phyloP scores from a whole-genome alignment of 352 stramenopile genomes.

The Phytophthora crassamura region DNA sequence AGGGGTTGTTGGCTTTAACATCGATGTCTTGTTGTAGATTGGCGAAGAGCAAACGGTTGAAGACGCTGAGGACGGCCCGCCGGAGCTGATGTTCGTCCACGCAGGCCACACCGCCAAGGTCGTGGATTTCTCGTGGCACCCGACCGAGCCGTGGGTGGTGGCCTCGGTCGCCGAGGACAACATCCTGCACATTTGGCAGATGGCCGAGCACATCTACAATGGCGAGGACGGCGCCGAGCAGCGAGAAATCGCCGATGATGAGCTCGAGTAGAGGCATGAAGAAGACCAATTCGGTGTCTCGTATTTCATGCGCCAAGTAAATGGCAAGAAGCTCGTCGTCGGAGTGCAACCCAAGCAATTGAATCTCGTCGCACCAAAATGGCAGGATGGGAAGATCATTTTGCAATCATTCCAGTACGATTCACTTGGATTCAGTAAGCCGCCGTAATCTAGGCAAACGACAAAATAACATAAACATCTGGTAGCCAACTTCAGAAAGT shows the following conservation, averaged over 20 bases:
- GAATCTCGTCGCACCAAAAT: conserved; percentile 2
- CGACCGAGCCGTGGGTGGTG: conserved; percentile 95
- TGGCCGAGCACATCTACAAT: conserved; percentile 98
- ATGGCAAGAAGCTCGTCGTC: too few relatives aligned
- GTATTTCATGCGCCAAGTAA: too few relatives aligned
- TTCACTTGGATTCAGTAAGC: conserved; percentile 11
- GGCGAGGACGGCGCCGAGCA: conserved; percentile 68
- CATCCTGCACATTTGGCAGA: conserved; percentile 98
- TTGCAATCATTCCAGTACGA: conserved; percentile 15
- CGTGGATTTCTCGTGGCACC: conserved; percentile 97
- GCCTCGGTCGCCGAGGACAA: conserved; percentile 99
- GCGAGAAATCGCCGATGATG: conserved; percentile 68
- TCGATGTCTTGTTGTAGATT: conserved; percentile 57
- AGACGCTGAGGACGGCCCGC: conserved; percentile 97
- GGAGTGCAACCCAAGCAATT: too few relatives aligned
- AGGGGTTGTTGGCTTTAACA: background rate
- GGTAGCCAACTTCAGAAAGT: conserved; percentile 22
- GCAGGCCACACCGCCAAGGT: conserved; percentile 98
- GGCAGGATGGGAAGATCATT: conserved; percentile 1
- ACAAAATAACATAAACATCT: conserved; percentile 15
- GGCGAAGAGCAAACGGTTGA: conserved; percentile 95
- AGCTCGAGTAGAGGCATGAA: conserved; percentile 56
- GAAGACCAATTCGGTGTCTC: too few relatives aligned
- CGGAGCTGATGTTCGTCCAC: conserved; percentile 99
- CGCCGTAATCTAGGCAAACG: conserved; percentile 5